Conservation (phyloP, 306 rosid species). For the Prunus mongolica region DNA sequence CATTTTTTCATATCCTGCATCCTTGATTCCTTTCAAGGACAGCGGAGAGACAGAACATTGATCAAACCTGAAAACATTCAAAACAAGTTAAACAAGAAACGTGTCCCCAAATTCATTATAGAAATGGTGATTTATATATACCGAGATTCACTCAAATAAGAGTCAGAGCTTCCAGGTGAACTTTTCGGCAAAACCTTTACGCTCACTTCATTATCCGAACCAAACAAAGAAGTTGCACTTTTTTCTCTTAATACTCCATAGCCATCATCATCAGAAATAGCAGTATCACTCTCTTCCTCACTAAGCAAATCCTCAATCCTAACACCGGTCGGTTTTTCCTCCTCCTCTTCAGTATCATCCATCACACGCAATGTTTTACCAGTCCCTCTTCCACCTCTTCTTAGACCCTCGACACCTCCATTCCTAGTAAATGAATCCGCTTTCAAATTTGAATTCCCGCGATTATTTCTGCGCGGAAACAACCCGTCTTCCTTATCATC, state of each 20-base stretch:
- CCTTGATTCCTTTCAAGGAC: slow-evolving; percentile 85
- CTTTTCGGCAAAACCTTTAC: slow-evolving; percentile 21
- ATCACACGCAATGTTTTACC: slow-evolving; percentile 16
- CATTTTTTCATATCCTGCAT: slow-evolving; percentile 92
- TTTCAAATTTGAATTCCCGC: background rate
- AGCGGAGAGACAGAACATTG: slow-evolving; percentile 66
- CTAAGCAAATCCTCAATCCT: slow-evolving; percentile 38
- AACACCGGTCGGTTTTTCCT: slow-evolving; percentile 15
- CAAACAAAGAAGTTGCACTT: slow-evolving; percentile 44
- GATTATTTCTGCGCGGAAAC: slow-evolving; percentile 11
- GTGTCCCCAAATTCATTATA: background rate
- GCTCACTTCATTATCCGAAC: slow-evolving; percentile 25
- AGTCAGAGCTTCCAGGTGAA: slow-evolving; percentile 46
- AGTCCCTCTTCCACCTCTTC: slow-evolving; percentile 16
- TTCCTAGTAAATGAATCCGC: slow-evolving; percentile 37
- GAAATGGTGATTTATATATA: background rate
- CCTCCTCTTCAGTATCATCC: slow-evolving; percentile 36
- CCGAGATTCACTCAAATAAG: slow-evolving; percentile 82
- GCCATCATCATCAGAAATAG: slow-evolving; percentile 19
- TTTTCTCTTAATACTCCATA: slow-evolving; percentile 30
- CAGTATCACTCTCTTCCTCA: slow-evolving; percentile 54
- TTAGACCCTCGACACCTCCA: slow-evolving; percentile 22
- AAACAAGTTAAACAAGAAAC: slow-evolving; percentile 19
- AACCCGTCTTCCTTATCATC: slow-evolving; percentile 12
- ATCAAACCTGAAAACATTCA: slow-evolving; percentile 61